Conservation (phyloP, 305 asterid species). For the Fraxinus sp. region DNA sequence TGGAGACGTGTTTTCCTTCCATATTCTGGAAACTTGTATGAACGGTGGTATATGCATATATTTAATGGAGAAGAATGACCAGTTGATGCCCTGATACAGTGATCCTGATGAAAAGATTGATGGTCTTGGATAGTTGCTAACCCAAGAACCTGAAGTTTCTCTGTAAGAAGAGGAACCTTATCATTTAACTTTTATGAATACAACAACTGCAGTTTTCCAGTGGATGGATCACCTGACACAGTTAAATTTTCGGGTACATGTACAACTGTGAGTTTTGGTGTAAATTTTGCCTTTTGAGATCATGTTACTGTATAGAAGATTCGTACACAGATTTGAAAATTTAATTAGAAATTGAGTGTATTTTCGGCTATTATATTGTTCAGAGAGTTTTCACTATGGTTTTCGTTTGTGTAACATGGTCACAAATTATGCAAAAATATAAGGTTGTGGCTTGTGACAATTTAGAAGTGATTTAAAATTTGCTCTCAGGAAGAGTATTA, state of each 20-base stretch:
- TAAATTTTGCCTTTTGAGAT: slow-evolving; percentile 2
- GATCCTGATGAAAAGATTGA: slow-evolving; percentile 4
- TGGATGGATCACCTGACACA: slow-evolving; percentile 11
- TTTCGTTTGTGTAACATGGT: background rate
- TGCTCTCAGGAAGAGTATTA: background rate
- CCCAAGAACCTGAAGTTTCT: background rate
- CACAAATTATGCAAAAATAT: background rate
- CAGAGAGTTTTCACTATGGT: background rate
- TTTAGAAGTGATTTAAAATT: background rate
- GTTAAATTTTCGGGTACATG: slow-evolving; percentile 14
- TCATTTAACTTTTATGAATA: slow-evolving; percentile 17
- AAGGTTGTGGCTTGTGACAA: background rate
- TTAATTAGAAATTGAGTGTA: background rate
- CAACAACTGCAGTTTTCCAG: slow-evolving; percentile 19
- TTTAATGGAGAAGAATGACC: background rate
- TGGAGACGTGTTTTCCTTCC: background rate
- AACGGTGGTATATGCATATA: slow-evolving; percentile 2
- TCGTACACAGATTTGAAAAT: background rate
- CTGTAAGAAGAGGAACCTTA: slow-evolving; percentile 6
- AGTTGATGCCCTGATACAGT: slow-evolving; percentile 9
- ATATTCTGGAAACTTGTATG: background rate
- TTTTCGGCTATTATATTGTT: background rate
- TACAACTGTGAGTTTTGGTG: background rate
- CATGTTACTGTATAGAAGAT: background rate
- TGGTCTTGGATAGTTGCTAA: background rate